phyloP scores from a whole-genome alignment of 2,329 filamentous ascomycete species.

The Ciborinia camelliae region DNA sequence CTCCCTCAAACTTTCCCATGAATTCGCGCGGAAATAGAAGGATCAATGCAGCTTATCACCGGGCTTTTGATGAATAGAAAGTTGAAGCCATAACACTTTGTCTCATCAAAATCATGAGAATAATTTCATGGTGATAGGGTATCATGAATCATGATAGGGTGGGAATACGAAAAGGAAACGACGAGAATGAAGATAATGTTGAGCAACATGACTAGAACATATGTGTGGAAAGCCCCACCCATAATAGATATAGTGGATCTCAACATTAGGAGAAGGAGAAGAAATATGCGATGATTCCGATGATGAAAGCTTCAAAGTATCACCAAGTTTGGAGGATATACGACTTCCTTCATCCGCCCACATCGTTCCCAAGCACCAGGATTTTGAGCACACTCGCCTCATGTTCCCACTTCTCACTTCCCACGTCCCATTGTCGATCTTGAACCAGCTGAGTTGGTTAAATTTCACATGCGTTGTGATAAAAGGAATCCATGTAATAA shows the following conservation, averaged over 20 bases:
- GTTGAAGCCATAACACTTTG: not conserved
- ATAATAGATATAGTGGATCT: not conserved
- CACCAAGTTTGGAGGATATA: not conserved
- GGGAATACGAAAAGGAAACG: conserved; percentile 4
- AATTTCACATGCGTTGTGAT: not conserved
- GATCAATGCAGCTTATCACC: not conserved
- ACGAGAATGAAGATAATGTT: conserved; percentile 18
- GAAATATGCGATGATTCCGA: not conserved
- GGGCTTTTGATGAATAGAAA: not conserved
- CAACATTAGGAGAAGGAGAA: not conserved
- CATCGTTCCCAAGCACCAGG: not conserved
- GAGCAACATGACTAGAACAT: conserved; percentile 2
- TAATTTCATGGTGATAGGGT: not conserved
- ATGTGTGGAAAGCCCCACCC: not conserved
- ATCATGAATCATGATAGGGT: conserved; percentile 7
- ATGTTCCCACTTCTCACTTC: not conserved
- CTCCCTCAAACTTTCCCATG: not conserved
- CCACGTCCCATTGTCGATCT: not conserved
- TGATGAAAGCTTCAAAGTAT: not conserved
- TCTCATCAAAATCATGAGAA: not conserved
- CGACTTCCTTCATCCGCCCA: not conserved
- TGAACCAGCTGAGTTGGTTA: not conserved
- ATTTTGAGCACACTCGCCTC: not conserved
- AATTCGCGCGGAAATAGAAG: not conserved
- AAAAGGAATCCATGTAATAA: not conserved